Percentiles rank a stretch among this genome's conserved stretches.
Conservation (phyloP, 2,329 filamentous ascomycete species). For the Exophiala viscosa region DNA sequence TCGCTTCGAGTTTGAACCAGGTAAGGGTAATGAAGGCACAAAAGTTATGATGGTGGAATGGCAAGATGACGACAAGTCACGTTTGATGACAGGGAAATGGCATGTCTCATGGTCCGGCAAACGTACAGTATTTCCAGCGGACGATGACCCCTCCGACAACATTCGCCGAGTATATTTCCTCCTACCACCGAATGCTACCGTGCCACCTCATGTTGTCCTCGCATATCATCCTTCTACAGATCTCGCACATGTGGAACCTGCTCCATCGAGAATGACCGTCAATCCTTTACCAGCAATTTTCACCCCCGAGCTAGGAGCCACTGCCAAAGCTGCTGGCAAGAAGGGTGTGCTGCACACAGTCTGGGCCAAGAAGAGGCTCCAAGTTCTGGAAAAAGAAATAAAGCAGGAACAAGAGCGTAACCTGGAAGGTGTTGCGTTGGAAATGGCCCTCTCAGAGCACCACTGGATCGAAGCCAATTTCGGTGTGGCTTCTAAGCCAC, state of each 20-base stretch:
- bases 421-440: constrained; percentile 73
- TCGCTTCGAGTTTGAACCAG: constrained; percentile 81
- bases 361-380: constrained; percentile 80
- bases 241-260: constrained; percentile 29
- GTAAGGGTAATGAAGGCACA: constrained; percentile 73
- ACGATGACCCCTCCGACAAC: constrained; percentile 54
- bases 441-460: constrained; percentile 79
- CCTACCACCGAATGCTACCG: constrained; percentile 65
- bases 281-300: constrained; percentile 87
- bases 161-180: constrained; percentile 73
- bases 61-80: constrained; percentile 59
- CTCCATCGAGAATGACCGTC: constrained; percentile 51
- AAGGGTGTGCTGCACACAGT: constrained; percentile 84
- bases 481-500: constrained; percentile 50
- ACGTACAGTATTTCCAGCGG: constrained; percentile 63
- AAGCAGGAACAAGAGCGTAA: constrained; percentile 68
- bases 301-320: constrained; percentile 67
- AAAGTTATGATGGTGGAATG: constrained; percentile 94
- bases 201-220: constrained; percentile 71
- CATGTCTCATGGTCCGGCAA: constrained; percentile 82
- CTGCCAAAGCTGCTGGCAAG: constrained; percentile 63
- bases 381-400: constrained; percentile 73
- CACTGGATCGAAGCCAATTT: constrained; percentile 84
- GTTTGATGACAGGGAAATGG: constrained; percentile 58
- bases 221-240: constrained; percentile 48